Evolutionary conservation across 345 rosid genomes (phyloP), one percentile per base, ranked within the genome.

Genomic region (Hibiscus syriacus): DNA sequence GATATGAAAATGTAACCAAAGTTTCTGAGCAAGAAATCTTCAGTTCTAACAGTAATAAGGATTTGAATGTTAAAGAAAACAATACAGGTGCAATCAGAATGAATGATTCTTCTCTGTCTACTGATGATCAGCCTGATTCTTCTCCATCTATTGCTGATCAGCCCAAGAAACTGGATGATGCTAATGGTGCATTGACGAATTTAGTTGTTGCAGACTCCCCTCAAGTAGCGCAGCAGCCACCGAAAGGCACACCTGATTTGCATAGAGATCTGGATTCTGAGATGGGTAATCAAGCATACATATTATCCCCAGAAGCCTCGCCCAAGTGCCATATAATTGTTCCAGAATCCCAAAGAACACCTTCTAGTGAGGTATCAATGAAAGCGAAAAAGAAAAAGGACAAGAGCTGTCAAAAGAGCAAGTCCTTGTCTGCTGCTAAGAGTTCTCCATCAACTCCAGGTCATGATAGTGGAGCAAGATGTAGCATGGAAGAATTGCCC

Each of bases 291-390:
- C 84, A 74, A 56, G 72, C 77, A 67, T 80, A 66, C 69, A 79
- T 81, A 26, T 68, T 75, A 16, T 77, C 91, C 5, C 84, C 86
- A 27, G 96, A 81, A 77, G 85, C 84, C 59, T 79, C 80, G 65
- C 87, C 93, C 22, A 76, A 78, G 73, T 82, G 89, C 76, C 93
- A 76, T 26, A 72, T 80, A 41, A 85, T 91, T 32, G 64, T 85
- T 56, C 81, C 83, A 0, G 99, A 89, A 57, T 86, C 96, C 55
- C 92, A 86, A 56, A 89, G 87, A 79, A 89, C 99, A 25, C 98
- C 99, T 11, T 83, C 86, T 38, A 89, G 97, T 75, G 87, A 89
- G 77, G 78, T 84, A 57, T 91, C 97, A 4, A 84, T 81, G 25
- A 87, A 77, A 64, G 70, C 82, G 32, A 81, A 81, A 70, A 88